phyloP scores from a whole-genome alignment of 2,329 filamentous ascomycete genomes.

The Onygenales sp. region DNA sequence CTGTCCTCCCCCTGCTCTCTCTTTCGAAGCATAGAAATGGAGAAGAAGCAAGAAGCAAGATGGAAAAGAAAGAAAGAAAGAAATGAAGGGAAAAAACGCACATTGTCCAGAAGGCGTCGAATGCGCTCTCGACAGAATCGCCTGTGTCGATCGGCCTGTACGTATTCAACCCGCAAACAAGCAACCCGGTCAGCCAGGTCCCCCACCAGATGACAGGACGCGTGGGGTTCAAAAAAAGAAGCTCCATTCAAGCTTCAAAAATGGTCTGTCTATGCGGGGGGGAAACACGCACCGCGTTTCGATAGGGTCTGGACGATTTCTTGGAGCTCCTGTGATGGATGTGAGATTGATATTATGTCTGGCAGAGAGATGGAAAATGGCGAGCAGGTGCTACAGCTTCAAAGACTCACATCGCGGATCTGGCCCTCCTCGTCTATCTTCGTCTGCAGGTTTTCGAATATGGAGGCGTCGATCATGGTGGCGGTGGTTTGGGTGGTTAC shows the following conservation, averaged over 20 bases:
- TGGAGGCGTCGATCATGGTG: constrained; percentile 63
- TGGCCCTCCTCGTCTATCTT: constrained; percentile 82
- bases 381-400: constrained; percentile 5
- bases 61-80: neutral
- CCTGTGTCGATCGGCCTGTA: constrained; percentile 64
- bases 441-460: constrained; percentile 79
- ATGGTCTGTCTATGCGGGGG: neutral
- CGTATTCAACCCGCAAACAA: neutral
- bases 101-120: constrained; percentile 62
- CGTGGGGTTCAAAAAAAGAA: too few species aligned
- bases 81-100: constrained; percentile 29
- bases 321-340: constrained; percentile 53
- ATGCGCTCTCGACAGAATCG: constrained; percentile 79
- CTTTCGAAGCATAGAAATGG: too few species aligned
- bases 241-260: neutral
- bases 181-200: neutral
- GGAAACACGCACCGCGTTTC: constrained; percentile 49
- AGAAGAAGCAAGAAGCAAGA: neutral
- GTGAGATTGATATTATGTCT: constrained; percentile 3
- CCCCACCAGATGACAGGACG: neutral
- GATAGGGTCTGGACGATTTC: constrained; percentile 75
- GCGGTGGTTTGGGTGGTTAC: constrained; percentile 11
- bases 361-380: neutral
- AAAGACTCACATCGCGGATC: constrained; percentile 57
- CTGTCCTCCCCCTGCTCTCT: too few species aligned